Evolutionary conservation across 2,329 filamentous ascomycete genomes (phyloP), one percentile per base, ranked within the genome.

Genomic region (Lachnellula occidentalis): DNA sequence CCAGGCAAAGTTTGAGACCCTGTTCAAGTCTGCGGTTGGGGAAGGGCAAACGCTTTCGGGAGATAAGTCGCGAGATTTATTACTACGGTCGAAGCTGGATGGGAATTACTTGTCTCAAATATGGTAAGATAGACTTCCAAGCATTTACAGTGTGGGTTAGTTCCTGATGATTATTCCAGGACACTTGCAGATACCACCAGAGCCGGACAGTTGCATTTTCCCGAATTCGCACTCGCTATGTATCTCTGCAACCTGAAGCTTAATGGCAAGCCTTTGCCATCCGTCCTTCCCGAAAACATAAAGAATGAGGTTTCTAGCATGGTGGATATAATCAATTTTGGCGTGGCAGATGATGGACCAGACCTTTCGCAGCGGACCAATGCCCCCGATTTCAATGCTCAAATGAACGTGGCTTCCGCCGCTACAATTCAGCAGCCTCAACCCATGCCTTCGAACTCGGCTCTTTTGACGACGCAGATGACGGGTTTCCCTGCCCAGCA

Each of bases 261-360:
- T 55, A 94, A 90, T 0, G 90, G 91, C 56, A 96, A 95, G 72
- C 77, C 85, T 0, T 73, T 99, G 22, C 94, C 94, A 0, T 68
- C 78, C 2, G 71, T 69, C 5, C 78, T 99, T 9, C 94, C 94
- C 0, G 91, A 96, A 34, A 87, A 83, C 56, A 86, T 99, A 61
- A 88, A 85, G 75, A 99, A 99, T 66, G 94, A 99, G 71, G 94
- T 99, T 17, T 97, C 92, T 3, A 96, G 94, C 73, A 97, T 99
- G 92, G 94, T 99, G 41, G 94, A 99, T 69, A 99, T 99, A 54
- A 99, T 99, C 68, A 96, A 91, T 56, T 99, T 99, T 70, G 90
- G 87, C 63, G 82, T 96, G 22, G 84, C 83, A 0, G 94, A 99
- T 61, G 87, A 92, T 27, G 76, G 75, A 39, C 71, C 72, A 41